A percentile compares a stretch with the other conserved stretches of the same genome.
phyloP scores from a whole-genome alignment of 345 rosid species.

The Aegle marmelos region DNA sequence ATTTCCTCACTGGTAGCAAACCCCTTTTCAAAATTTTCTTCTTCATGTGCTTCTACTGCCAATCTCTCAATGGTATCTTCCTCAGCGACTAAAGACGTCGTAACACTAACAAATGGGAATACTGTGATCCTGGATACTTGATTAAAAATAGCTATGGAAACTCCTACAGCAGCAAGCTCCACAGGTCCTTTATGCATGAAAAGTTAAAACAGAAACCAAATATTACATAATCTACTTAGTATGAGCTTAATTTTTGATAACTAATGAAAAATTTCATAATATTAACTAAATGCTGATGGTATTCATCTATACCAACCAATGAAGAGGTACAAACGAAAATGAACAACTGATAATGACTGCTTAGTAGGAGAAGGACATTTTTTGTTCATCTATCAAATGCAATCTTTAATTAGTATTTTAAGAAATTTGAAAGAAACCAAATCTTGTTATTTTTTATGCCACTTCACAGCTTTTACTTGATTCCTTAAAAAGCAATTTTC shows the following conservation, averaged over 20 bases:
- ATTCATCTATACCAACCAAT: background rate
- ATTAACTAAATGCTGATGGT: background rate
- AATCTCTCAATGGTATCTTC: conserved; percentile 36
- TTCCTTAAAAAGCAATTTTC: background rate
- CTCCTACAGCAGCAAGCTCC: conserved; percentile 74
- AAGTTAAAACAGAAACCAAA: background rate
- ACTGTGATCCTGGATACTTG: conserved; percentile 61
- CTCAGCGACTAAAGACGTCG: conserved; percentile 69
- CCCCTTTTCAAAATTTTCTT: conserved; percentile 25
- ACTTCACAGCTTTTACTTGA: too few species aligned
- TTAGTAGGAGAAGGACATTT: background rate
- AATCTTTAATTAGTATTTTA: background rate
- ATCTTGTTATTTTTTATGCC: too few species aligned
- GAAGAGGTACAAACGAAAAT: background rate
- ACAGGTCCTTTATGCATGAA: conserved; percentile 39
- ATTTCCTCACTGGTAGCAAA: conserved; percentile 22
- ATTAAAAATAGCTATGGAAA: conserved; percentile 61
- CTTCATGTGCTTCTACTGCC: conserved; percentile 26
- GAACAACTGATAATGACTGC: background rate
- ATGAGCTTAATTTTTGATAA: background rate
- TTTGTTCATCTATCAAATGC: background rate
- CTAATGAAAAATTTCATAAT: background rate
- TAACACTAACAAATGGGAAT: conserved; percentile 64
- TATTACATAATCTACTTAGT: background rate
- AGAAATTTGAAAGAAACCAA: too few species aligned